Evolutionary conservation across 2,329 filamentous ascomycete species (phyloP), one percentile per base, ranked within the genome.

Genomic region (Fusarium veterinarium): DNA sequence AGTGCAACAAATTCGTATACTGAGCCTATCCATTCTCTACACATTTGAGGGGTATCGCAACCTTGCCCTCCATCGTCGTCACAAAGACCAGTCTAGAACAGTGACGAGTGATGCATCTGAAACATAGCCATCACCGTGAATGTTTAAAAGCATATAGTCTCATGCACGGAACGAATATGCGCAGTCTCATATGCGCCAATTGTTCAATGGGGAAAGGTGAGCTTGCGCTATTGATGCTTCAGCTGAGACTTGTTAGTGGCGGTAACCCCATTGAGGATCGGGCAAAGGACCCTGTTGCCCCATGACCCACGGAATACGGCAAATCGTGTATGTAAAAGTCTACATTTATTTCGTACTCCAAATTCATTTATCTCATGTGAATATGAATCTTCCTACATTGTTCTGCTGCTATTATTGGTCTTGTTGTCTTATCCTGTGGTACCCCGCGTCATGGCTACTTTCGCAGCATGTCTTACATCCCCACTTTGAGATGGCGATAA

Each of bases 131-230:
- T 48, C 17, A 58, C 17, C 23, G 31, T 30, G 5, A 25, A 16
- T 25, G 40, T 25, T 46, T 45, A 17, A 37, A 48, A 37, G 7
- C 19, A 31, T 30, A 48, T 37, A 58, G 41, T 48, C 7, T 48
- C 55, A 58, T 48, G 31, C 53, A 57, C 19, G 55, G 55, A 58
- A 37, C 55, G 16, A 48, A 48, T 37, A 37, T 30, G 48, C 48
- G 55, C 31, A 46, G 12, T 19, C 12, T 9, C 4, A 4, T 30
- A 9, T 48, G 41, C 48, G 41, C 55, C 23, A 58, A 48, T 25
- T 20, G 3, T 23, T 16, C 6, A 37, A 48, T 30, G 28, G 41
- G 55, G 41, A 48, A 58, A 48, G 31, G 55, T 30, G 5, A 30
- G 19, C 23, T 37, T 16, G 20, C 6, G 12, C 55, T 57, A 48